Evolutionary conservation across 139 green algal genomes (phyloP), one percentile per base, ranked within the genome.

Genomic region (Marvania coccoides): DNA sequence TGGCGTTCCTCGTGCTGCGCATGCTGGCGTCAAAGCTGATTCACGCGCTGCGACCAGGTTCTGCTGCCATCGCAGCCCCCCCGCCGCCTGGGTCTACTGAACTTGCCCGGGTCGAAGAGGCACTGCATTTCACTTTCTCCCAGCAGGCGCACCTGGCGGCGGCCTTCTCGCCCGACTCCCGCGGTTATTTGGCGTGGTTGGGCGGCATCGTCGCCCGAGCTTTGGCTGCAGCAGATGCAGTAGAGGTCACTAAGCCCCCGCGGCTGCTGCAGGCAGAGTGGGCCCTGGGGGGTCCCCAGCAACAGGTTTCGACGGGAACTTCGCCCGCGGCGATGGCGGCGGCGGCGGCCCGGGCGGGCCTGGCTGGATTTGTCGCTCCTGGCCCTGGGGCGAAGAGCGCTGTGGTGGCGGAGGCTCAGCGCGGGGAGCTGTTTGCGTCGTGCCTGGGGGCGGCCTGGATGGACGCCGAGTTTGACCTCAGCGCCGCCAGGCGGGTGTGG

Each of bases 161-260:
- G 10, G 65, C 57, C 1, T 33, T 71, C 13, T 47, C 15, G 8
- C 33, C 35, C 30, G 35, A 46, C 55, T 31, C 28, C 24, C 46
- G 33, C 3, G 35, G 61, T n/a, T 5, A 7, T 26, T 30, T 76
- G 10, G 26, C 67, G 3, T 76, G 63, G 69, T 61, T 76, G 19
- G 48, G 65, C 19, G 29, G 26, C n/a, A 30, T 30, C 15, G 14
- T 76, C 8, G 12, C 35, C 13, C 69, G 42, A 6, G 14, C 71
- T 28, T 24, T 76, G 23, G 36, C 65, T 2, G 65, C 65, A 0
- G 65, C 51, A 36, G 45, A 35, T 5, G 65, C 65, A 2, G 30
- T 65, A 14, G n/a, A 37, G 51, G 19, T 51, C 14, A 36, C 28
- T 36, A 58, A 14, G 33, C 45, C 1, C n/a, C 28, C 15, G 46